Conservation (phyloP, 2,329 filamentous ascomycete species). For the Penicillium hesseltinei region DNA sequence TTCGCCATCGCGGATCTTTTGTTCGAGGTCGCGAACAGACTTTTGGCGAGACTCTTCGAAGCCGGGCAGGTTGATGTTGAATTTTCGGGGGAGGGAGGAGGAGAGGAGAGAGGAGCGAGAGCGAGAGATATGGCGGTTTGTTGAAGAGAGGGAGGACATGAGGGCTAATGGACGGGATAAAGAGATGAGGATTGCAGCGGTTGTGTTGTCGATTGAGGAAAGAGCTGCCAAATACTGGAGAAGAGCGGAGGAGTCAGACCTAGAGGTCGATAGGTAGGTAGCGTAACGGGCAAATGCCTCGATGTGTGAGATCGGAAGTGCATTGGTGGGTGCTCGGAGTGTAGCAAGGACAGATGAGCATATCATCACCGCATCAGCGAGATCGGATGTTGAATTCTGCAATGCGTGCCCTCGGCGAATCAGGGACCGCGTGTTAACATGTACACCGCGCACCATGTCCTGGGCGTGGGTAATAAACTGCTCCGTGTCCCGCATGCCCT, state of each 20-base stretch:
- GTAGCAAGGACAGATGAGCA: slow-evolving; percentile 50
- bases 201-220: slow-evolving; percentile 77
- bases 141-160: slow-evolving; percentile 70
- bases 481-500: slow-evolving; percentile 83
- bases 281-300: slow-evolving; percentile 72
- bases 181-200: slow-evolving; percentile 74
- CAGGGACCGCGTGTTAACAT: slow-evolving; percentile 77
- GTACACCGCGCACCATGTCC: slow-evolving; percentile 82
- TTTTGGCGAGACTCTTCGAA: slow-evolving; percentile 84
- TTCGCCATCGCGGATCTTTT: slow-evolving; percentile 69
- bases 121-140: slow-evolving; percentile 74
- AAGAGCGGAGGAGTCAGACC: slow-evolving; percentile 68
- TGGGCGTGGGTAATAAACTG: slow-evolving; percentile 88
- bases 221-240: slow-evolving; percentile 72
- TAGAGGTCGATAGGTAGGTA: slow-evolving; percentile 59
- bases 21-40: slow-evolving; percentile 78
- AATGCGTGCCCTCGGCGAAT: slow-evolving; percentile 75
- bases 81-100: slow-evolving; percentile 47
- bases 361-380: slow-evolving; percentile 44
- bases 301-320: slow-evolving; percentile 67
- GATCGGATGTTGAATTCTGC: slow-evolving; percentile 58
- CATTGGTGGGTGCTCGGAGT: slow-evolving; percentile 52
- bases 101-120: slow-evolving; percentile 73
- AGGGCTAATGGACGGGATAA: slow-evolving; percentile 76
- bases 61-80: slow-evolving; percentile 47